Percentiles rank a stretch among this genome's conserved stretches.
Evolutionary conservation across 176 grass and related monocot genomes (phyloP).

Genomic region (Leersia perrieri): DNA sequence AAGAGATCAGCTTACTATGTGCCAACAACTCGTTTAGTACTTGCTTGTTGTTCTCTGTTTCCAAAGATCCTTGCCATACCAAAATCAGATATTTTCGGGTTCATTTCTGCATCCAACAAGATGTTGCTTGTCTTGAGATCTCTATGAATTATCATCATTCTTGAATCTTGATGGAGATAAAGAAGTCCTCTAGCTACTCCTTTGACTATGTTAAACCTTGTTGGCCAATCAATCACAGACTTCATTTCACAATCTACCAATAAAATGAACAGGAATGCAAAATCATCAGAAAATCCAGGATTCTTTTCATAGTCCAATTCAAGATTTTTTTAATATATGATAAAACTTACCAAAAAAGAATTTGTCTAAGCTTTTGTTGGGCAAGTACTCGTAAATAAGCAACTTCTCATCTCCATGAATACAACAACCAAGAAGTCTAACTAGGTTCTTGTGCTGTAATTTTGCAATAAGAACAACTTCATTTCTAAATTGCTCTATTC

Average conservation of each 20-base stretch:
- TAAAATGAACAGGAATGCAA: not conserved
- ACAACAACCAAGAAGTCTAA: constrained; percentile 44
- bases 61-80: constrained; percentile 50
- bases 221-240: constrained; percentile 28
- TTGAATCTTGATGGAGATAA: constrained; percentile 66
- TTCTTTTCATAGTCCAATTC: no score
- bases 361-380: constrained; percentile 59
- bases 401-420: constrained; percentile 51
- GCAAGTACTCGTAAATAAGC: constrained; percentile 61
- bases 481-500: constrained; percentile 45
- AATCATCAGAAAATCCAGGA: no score
- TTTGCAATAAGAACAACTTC: constrained; percentile 64
- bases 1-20: constrained; percentile 63
- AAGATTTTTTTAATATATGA: no score
- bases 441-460: constrained; percentile 62
- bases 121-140: constrained; percentile 55
- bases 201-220: constrained; percentile 38
- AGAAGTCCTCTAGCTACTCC: constrained; percentile 52
- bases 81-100: constrained; percentile 61
- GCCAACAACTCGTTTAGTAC: constrained; percentile 32
- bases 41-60: constrained; percentile 28
- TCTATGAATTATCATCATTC: constrained; percentile 42
- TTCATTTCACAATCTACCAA: constrained; percentile 32
- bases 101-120: constrained; percentile 49
- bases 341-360: constrained; percentile 45